These are phyloP conservation scores for Pichia kluyveri DNA, from an alignment of 805 yeast species.

Conservation along the genomic window DNA sequence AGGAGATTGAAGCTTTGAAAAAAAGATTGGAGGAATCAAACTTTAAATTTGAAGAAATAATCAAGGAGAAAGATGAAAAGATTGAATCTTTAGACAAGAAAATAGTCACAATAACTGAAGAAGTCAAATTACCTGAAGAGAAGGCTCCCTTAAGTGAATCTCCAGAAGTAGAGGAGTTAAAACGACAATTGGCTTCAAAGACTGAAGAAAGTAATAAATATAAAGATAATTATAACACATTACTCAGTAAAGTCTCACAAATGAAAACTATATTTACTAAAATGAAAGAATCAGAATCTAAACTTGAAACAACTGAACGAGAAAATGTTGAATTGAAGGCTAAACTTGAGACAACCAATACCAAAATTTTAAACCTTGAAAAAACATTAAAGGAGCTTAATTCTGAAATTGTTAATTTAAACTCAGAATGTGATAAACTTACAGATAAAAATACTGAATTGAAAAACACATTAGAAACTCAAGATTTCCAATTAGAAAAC, in stretches of 20 bases:
- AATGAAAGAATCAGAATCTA: slow-evolving; percentile 62
- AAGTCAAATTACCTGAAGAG: neutral
- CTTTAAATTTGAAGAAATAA: neutral
- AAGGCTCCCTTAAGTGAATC: neutral
- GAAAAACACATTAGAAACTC: slow-evolving; percentile 29
- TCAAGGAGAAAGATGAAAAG: neutral
- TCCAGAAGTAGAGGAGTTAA: neutral
- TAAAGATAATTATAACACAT: slow-evolving; percentile 50
- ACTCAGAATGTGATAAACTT: slow-evolving; percentile 46
- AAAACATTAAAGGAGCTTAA: slow-evolving; percentile 9
- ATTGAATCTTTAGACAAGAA: slow-evolving; percentile 3
- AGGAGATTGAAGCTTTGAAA: neutral
- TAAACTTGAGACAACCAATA: slow-evolving; percentile 22
- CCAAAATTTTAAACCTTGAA: slow-evolving; percentile 1
- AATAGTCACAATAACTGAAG: neutral
- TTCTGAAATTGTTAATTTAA: slow-evolving; percentile 33
- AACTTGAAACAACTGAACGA: slow-evolving; percentile 32
- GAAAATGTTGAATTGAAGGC: slow-evolving; percentile 25
- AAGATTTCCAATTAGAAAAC: slow-evolving; percentile 31
- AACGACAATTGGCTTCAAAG: slow-evolving; percentile 6
- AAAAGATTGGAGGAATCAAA: neutral
- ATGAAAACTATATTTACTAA: slow-evolving; percentile 68
- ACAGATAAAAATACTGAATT: slow-evolving; percentile 30
- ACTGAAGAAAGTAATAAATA: slow-evolving; percentile 48
- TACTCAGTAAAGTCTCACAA: slow-evolving; percentile 55